Base-by-base conservation (phyloP, 2,329 filamentous ascomycete species). In the Monosporascus sp. region DNA sequence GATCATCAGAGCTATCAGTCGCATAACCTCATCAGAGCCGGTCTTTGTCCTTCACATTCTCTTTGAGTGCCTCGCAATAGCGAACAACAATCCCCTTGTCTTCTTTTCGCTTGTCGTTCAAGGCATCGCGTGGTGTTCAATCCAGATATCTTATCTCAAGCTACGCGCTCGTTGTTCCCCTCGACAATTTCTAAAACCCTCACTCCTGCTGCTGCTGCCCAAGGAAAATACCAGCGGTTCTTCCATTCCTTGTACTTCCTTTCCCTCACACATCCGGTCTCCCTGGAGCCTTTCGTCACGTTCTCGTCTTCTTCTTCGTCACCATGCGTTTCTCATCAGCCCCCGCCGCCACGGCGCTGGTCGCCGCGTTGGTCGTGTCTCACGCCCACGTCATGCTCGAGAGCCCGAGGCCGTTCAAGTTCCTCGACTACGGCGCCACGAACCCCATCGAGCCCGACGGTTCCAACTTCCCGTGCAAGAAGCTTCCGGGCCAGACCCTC, bases 401-500 rank as follows among this genome's bases (percentile, higher is more conserved):
- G 36, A 72, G 69, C 7, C 88, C 88, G 0, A 63, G 70, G 14
- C 86, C 86, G 0, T 85, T 78, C 56, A 54, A 57, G 2, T 66
- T 64, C 42, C 57, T 60, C 8, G 55, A 59, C 9, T 63, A 69
- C 41, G 65, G 69, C 9, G 72, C 79, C 20, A 75, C 75, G 65
- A 89, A 84, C 66, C 88, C 88, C 1, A 73, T 90, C 22, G 67
- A 67, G 1, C 67, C 73, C 0, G 67, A 69, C 37, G 84, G 83
- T 5, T 72, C 68, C 17, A 77, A 90, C 64, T 91, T 83, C 61
- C 88, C 88, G 1, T 91, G 88, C 78, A 87, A 89, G 65, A 72
- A 77, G 38, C 75, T 80, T 8, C 54, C 57, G 3, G 65, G 65
- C 2, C 48, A 55, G 3, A 51, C 60, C 51, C 74, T 75, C 8